These are phyloP conservation scores for Coniosporium tulheliwenetii DNA, from an alignment of 2,329 filamentous ascomycete genomes.

Conservation along the genomic window DNA sequence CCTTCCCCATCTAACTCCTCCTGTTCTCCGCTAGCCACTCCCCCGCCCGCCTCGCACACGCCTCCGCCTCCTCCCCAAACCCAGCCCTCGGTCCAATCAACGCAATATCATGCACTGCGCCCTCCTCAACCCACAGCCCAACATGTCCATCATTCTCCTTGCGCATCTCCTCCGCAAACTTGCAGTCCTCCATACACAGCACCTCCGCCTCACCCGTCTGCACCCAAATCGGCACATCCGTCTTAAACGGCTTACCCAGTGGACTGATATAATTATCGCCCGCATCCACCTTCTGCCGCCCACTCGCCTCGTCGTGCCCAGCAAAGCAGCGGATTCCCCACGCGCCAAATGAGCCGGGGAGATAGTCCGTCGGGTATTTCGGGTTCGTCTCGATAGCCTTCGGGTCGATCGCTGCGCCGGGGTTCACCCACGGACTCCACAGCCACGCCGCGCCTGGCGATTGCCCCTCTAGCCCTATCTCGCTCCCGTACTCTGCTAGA, in stretches of 20 bases:
- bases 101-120: slow-evolving; percentile 31
- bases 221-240: slow-evolving; percentile 24
- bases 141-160: slow-evolving; percentile 23
- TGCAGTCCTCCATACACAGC: slow-evolving; percentile 22
- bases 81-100: slow-evolving; percentile 23
- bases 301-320: slow-evolving; percentile 3
- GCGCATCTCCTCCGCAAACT: slow-evolving; percentile 21
- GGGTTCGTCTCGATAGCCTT: slow-evolving; percentile 14
- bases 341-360: slow-evolving; percentile 18
- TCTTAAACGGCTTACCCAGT: slow-evolving; percentile 21
- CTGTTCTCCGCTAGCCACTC: slow-evolving; percentile 10
- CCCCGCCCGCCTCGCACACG: slow-evolving; percentile 19
- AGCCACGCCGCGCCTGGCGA: slow-evolving; percentile 22
- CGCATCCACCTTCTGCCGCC: slow-evolving; percentile 7
- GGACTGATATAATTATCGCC: slow-evolving; percentile 23
- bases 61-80: slow-evolving; percentile 22
- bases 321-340: slow-evolving; percentile 27
- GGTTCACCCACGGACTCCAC: slow-evolving; percentile 28
- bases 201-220: slow-evolving; percentile 25
- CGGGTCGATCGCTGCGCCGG: slow-evolving; percentile 12
- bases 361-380: slow-evolving; percentile 24
- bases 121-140: slow-evolving; percentile 22
- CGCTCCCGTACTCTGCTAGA: slow-evolving; percentile 22
- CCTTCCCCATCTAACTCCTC: background rate
- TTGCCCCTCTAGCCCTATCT: slow-evolving; percentile 12